Evolutionary conservation across 495 filamentous ascomycete genomes (phyloP), one percentile per base, ranked within the genome.

Genomic region (Clavariopsis aquatica): DNA sequence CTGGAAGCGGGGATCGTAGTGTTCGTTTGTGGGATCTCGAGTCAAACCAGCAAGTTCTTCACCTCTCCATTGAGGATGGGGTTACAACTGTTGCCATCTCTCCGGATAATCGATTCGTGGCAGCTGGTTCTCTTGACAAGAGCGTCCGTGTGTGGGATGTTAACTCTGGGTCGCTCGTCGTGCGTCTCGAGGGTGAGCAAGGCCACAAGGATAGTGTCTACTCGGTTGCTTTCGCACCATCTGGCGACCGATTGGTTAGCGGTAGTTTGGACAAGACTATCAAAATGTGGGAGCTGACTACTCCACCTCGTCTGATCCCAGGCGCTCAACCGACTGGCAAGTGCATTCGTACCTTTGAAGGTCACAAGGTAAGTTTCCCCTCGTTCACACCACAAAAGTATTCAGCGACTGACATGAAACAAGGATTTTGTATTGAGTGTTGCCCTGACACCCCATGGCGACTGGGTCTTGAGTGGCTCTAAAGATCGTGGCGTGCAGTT

Each of bases 31-130:
- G 77, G 77, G 73, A 78, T 55, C 69, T 77, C 28, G 68, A 75
- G 49, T 64, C 56, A 36, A 71, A 73, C 62, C 26, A 62, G 36
- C 73, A 73, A 58, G 51, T 74, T 20, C 64, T 76, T 17, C 61
- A 67, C 27, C 71, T 78, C 1, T 58, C 58, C 0, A 78, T 78
- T 62, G 77, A 78, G 52, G 77, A 78, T 47, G 77, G 77, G 36
- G 77, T 78, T 24, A 78, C 77, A 52, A 78, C 77, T 0, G 77
- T 78, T n/a, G 77, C 77, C 49, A 75, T 78, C 20, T 76, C 73
- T 13, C 76, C 76, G 1, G 73, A 78, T 64, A 73, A 72, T 58
- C 76, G 76, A 31, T 74, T 71, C 63, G 76, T 78, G 49, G 76
- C 76, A 3, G 76, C 76, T n/a, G 76, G 76, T 52, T 73, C 70